Percentiles rank a stretch among this genome's conserved stretches.
phyloP scores from a whole-genome alignment of 1,139 yeast genomes.

The Saccharomyces hybrid region DNA sequence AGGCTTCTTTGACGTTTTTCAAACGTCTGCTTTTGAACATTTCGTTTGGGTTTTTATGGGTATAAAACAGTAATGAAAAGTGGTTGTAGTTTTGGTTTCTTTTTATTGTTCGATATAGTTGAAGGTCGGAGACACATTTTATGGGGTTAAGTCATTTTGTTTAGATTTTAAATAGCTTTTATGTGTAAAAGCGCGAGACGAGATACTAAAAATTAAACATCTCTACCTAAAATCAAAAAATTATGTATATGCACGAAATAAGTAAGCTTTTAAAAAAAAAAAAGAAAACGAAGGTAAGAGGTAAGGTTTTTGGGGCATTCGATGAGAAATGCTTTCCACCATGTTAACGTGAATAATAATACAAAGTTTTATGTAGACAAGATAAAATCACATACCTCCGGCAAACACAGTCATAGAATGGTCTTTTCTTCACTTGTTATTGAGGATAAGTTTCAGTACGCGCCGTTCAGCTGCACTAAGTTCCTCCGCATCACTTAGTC shows the following conservation, averaged over 20 bases:
- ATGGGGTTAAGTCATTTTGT: background rate
- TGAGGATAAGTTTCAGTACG: background rate
- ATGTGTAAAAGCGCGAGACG: background rate
- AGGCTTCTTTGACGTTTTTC: constrained; percentile 46
- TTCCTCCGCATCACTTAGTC: constrained; percentile 34
- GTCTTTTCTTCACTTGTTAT: background rate
- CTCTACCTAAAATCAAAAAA: no score
- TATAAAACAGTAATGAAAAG: background rate
- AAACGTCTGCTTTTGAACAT: constrained; percentile 48
- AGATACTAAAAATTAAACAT: background rate
- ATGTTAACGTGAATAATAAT: background rate
- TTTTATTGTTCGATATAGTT: background rate
- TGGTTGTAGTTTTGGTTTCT: background rate
- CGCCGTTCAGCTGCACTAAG: constrained; percentile 11
- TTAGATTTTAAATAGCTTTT: background rate
- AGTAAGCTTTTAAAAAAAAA: no score
- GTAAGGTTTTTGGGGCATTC: background rate
- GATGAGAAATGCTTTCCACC: no score
- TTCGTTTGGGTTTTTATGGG: background rate
- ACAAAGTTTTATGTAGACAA: background rate
- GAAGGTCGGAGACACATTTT: background rate
- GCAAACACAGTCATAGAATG: background rate
- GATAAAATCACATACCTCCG: background rate
- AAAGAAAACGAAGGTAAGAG: background rate
- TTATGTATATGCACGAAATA: no score